A percentile compares a stretch with the other conserved stretches of the same genome.
phyloP scores from a whole-genome alignment of 768 basidiomycete genomes.

The Aureoboletus auriporus region DNA sequence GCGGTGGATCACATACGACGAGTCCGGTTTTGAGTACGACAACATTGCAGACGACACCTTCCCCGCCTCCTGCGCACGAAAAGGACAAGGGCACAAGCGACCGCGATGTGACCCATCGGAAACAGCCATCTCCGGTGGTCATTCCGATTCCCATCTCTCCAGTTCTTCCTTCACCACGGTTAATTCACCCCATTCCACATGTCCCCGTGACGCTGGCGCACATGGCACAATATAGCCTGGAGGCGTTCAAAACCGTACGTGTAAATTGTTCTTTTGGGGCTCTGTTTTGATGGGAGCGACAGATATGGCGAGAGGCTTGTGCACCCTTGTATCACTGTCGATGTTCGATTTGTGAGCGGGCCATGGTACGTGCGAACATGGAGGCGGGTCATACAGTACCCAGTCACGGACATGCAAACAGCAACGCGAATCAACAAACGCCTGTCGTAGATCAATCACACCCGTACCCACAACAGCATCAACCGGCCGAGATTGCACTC shows the following conservation, averaged over 20 bases:
- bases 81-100: constrained; percentile 34
- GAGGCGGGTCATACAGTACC: constrained; percentile 35
- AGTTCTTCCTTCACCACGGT: constrained; percentile 54
- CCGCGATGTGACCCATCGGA: constrained; percentile 8
- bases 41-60: constrained; percentile 75
- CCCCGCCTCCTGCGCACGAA: constrained; percentile 53
- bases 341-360: constrained; percentile 71
- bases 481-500: constrained; percentile 22
- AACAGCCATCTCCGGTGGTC: constrained; percentile 26
- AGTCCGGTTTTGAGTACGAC: constrained; percentile 73
- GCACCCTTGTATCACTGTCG: constrained; percentile 67
- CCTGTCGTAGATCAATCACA: constrained; percentile 1
- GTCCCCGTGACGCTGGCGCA: constrained; percentile 55
- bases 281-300: constrained; percentile 4
- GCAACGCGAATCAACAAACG: constrained; percentile 5
- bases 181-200: constrained; percentile 66
- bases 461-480: constrained; percentile 4
- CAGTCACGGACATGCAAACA: constrained; percentile 16
- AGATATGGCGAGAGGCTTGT: constrained; percentile 77
- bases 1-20: constrained; percentile 54
- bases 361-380: constrained; percentile 49
- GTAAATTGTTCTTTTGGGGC: neutral
- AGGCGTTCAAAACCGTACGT: constrained; percentile 55
- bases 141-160: constrained; percentile 48
- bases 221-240: constrained; percentile 54